Conservation (phyloP, 2,329 filamentous ascomycete species). For the Clarireedia homoeocarpa region DNA sequence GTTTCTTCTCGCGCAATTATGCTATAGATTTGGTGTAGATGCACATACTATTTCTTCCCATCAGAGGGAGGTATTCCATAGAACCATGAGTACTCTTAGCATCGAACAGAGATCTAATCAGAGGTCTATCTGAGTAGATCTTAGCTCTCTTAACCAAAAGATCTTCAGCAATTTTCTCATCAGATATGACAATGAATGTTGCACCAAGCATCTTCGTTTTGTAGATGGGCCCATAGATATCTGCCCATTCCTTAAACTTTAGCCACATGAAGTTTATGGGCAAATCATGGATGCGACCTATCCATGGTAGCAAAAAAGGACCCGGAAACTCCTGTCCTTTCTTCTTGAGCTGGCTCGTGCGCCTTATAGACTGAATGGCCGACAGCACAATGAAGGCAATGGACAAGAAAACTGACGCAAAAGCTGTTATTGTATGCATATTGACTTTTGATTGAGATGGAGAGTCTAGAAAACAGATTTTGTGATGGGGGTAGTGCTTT, state of each 20-base stretch:
- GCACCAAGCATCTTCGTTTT: slow-evolving; percentile 35
- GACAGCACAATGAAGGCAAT: neutral
- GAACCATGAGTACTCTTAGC: slow-evolving; percentile 23
- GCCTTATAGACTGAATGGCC: neutral
- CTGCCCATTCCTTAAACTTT: slow-evolving; percentile 32
- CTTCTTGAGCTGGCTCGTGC: neutral
- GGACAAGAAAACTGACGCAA: no score
- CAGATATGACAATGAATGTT: slow-evolving; percentile 31
- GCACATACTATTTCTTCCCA: neutral
- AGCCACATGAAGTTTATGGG: slow-evolving; percentile 26
- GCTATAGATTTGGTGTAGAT: neutral
- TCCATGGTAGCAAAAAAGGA: neutral
- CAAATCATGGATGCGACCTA: neutral
- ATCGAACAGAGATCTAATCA: slow-evolving; percentile 14
- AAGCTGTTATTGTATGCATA: no score
- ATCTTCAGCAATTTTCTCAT: slow-evolving; percentile 35
- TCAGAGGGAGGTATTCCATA: neutral
- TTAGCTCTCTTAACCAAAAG: slow-evolving; percentile 33
- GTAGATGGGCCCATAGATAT: slow-evolving; percentile 35
- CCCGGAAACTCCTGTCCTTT: neutral
- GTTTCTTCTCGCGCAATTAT: neutral
- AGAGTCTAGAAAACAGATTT: no score
- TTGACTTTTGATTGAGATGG: no score
- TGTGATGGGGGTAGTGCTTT: no score
- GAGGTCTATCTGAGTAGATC: slow-evolving; percentile 32